phyloP scores from a whole-genome alignment of 139 green algal genomes.

The Eudorina sp. region DNA sequence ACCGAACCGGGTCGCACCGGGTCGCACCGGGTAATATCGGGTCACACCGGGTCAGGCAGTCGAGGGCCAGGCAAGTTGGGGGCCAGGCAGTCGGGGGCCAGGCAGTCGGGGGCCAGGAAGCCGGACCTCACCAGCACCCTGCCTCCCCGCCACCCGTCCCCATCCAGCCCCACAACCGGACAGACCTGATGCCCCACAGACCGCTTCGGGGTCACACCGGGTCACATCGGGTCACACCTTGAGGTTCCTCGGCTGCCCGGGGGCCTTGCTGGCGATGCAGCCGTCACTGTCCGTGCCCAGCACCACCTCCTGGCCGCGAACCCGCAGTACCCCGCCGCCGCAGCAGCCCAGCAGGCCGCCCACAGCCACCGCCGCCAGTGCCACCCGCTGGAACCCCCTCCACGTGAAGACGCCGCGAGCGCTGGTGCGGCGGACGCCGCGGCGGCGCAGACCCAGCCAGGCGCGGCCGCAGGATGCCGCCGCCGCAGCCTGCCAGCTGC shows the following conservation, averaged over 20 bases:
- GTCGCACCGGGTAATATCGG: no score
- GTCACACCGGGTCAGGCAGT: neutral
- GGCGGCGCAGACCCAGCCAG: no score
- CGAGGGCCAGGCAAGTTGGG: neutral
- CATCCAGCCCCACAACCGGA: no score
- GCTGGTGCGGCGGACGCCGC: no score
- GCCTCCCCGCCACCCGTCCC: no score
- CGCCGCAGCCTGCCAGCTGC: no score
- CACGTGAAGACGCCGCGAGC: no score
- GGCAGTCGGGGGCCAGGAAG: no score
- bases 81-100: no score
- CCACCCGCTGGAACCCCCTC: neutral
- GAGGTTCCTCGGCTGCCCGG: neutral
- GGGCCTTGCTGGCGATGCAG: conserved; percentile 7
- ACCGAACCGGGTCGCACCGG: no score
- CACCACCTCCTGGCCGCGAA: neutral
- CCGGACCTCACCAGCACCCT: no score
- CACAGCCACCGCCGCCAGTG: neutral
- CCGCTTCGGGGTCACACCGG: neutral
- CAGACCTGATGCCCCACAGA: neutral
- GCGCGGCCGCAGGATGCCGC: no score
- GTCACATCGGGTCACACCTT: neutral
- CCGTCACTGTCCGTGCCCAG: neutral
- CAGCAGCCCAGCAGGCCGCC: conserved; percentile 11
- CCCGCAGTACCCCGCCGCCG: neutral